phyloP scores from a whole-genome alignment of 805 yeast species.

The Starmerella khaoyaiensis region DNA sequence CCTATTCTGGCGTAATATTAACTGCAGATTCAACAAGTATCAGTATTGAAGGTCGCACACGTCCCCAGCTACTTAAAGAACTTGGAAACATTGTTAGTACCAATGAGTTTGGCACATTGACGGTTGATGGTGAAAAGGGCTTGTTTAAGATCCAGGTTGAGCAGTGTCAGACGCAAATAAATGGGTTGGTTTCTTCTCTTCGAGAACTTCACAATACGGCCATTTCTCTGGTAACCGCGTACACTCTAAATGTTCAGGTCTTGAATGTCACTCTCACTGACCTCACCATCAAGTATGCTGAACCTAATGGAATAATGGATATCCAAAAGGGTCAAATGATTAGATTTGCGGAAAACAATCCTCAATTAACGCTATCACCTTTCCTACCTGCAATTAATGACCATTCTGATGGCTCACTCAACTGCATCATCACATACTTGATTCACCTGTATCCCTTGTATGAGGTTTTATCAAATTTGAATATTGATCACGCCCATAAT shows the following conservation, averaged over 20 bases:
- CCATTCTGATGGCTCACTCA: slow-evolving; percentile 14
- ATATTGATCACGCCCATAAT: background rate
- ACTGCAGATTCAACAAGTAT: slow-evolving; percentile 9
- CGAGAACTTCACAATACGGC: slow-evolving; percentile 17
- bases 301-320: slow-evolving; percentile 11
- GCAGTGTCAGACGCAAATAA: background rate
- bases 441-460: slow-evolving; percentile 15
- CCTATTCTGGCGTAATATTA: slow-evolving; percentile 19
- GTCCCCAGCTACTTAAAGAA: slow-evolving; percentile 5
- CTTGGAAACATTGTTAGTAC: slow-evolving; percentile 9
- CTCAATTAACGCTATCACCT: slow-evolving; percentile 20
- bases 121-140: slow-evolving; percentile 9
- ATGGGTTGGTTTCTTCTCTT: slow-evolving; percentile 6
- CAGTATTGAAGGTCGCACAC: slow-evolving; percentile 15
- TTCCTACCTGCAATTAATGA: slow-evolving; percentile 22
- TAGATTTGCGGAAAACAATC: slow-evolving; percentile 17
- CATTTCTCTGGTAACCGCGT: slow-evolving; percentile 18
- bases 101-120: background rate
- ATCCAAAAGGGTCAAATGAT: slow-evolving; percentile 14
- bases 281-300: slow-evolving; percentile 18
- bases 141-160: slow-evolving; percentile 9
- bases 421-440: slow-evolving; percentile 14
- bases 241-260: slow-evolving; percentile 14
- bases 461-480: slow-evolving; percentile 11
- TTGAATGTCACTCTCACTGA: slow-evolving; percentile 15